These are phyloP conservation scores for Pichia gijzeniarum DNA, from an alignment of 805 yeast species.

Conservation along the genomic window DNA sequence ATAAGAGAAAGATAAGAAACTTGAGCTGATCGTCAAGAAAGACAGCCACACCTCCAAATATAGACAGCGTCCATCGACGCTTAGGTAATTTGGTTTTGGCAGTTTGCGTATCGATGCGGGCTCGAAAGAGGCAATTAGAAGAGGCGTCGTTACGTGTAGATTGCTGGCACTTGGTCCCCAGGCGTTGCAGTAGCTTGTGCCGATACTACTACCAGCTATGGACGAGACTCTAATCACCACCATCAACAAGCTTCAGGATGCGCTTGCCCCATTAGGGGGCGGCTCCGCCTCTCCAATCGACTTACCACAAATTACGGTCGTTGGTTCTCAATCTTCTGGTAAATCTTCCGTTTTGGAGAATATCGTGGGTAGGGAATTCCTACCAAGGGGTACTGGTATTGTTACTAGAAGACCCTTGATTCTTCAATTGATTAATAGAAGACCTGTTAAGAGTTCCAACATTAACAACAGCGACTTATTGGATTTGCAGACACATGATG, in stretches of 20 bases:
- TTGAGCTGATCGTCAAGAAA: too few relatives aligned
- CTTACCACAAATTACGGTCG: conserved; percentile 91
- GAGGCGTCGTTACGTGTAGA: too few relatives aligned
- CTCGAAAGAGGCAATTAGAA: too few relatives aligned
- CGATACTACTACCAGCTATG: conserved; percentile 39
- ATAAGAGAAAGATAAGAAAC: too few relatives aligned
- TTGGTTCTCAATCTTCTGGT: conserved; percentile 87
- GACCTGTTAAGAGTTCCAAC: conserved; percentile 30
- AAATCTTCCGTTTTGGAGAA: conserved; percentile 86
- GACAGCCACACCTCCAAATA: too few relatives aligned
- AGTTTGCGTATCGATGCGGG: too few relatives aligned
- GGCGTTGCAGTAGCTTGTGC: too few relatives aligned
- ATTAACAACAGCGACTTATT: conserved; percentile 33
- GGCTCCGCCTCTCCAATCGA: conserved; percentile 87
- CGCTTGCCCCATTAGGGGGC: conserved; percentile 93
- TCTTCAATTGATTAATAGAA: conserved; percentile 67
- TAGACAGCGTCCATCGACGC: too few relatives aligned
- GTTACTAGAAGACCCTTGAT: conserved; percentile 87
- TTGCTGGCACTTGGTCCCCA: too few relatives aligned
- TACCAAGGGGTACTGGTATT: conserved; percentile 90
- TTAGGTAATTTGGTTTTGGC: too few relatives aligned
- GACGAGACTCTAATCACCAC: conserved; percentile 76
- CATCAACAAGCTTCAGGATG: conserved; percentile 89
- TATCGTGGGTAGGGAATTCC: conserved; percentile 84
- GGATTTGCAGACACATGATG: conserved; percentile 38